Evolutionary conservation across 768 basidiomycete genomes (phyloP).

Genomic region (Termitomyces sp.): DNA sequence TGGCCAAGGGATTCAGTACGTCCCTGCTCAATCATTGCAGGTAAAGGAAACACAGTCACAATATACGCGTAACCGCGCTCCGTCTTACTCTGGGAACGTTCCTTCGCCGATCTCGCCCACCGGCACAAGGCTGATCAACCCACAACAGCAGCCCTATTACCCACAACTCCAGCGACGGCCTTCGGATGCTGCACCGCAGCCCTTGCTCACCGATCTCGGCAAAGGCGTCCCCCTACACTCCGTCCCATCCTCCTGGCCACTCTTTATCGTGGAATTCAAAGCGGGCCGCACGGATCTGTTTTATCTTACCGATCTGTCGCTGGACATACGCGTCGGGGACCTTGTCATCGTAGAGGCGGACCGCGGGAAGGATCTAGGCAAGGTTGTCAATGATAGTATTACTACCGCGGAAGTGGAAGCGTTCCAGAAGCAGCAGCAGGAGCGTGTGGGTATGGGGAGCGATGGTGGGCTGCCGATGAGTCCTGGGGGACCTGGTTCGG

Average conservation of each 20-base stretch:
- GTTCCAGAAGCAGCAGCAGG: conserved; percentile 79
- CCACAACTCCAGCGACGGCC: conserved; percentile 36
- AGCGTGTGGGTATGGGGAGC: conserved; percentile 33
- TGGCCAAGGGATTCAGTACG: conserved; percentile 32
- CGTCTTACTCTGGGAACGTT: conserved; percentile 33
- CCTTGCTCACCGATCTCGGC: conserved; percentile 58
- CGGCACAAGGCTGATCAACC: conserved; percentile 30
- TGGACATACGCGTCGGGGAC: conserved; percentile 75
- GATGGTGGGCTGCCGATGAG: conserved; percentile 26
- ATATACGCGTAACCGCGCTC: conserved; percentile 35
- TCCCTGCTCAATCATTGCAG: conserved; percentile 16
- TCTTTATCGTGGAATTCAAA: conserved; percentile 62
- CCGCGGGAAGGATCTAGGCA: conserved; percentile 88
- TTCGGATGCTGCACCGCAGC: conserved; percentile 30
- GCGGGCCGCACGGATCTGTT: conserved; percentile 94
- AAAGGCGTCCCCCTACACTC: conserved; percentile 84
- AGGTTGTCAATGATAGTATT: conserved; percentile 87
- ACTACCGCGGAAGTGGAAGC: conserved; percentile 87
- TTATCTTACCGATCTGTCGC: conserved; percentile 68
- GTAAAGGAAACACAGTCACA: conserved; percentile 18
- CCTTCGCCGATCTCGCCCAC: conserved; percentile 58
- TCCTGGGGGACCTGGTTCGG: conserved; percentile 19
- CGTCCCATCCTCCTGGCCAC: conserved; percentile 79
- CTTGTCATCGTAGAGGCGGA: conserved; percentile 97
- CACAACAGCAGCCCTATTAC: conserved; percentile 41